A percentile compares a stretch with the other conserved stretches of the same genome.
Conservation (phyloP, 306 rosid genomes). For the Glycine tomentella region DNA sequence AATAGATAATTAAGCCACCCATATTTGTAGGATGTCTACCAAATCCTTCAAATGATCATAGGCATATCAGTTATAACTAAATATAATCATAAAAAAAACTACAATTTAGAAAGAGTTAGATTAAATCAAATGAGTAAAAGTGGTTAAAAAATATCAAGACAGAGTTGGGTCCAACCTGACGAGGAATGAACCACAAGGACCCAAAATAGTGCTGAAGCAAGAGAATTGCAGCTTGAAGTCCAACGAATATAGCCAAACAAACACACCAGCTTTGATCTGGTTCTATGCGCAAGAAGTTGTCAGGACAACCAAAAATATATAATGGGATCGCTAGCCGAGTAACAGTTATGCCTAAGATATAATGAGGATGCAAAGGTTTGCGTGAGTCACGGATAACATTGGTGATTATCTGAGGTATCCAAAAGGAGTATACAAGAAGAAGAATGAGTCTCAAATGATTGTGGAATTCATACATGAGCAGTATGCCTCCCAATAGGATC, state of each 20-base stretch:
- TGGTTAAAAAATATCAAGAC: not conserved
- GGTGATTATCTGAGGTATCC: slow-evolving; percentile 97
- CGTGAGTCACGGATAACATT: slow-evolving; percentile 91
- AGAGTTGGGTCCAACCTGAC: slow-evolving; percentile 68
- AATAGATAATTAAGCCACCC: not conserved
- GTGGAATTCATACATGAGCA: slow-evolving; percentile 95
- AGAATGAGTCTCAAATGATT: slow-evolving; percentile 79
- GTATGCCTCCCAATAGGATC: slow-evolving; percentile 95
- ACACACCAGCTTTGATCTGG: slow-evolving; percentile 84
- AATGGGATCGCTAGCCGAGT: slow-evolving; percentile 92
- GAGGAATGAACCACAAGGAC: slow-evolving; percentile 98
- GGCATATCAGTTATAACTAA: not conserved
- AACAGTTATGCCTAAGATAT: slow-evolving; percentile 83
- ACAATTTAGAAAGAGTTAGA: not conserved
- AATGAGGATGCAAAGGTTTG: slow-evolving; percentile 94
- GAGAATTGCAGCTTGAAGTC: slow-evolving; percentile 84
- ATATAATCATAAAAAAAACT: not conserved
- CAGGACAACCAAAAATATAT: slow-evolving; percentile 89
- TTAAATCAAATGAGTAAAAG: not conserved
- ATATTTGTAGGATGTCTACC: not conserved
- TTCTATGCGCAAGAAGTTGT: slow-evolving; percentile 93
- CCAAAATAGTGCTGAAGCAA: slow-evolving; percentile 95
- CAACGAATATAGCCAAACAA: slow-evolving; percentile 67
- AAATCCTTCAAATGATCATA: not conserved
- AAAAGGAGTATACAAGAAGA: slow-evolving; percentile 86